Percentiles rank a stretch among this genome's conserved stretches.
phyloP scores from a whole-genome alignment of 1,284 basidiomycete genomes.

The Porogramme epimiltina region DNA sequence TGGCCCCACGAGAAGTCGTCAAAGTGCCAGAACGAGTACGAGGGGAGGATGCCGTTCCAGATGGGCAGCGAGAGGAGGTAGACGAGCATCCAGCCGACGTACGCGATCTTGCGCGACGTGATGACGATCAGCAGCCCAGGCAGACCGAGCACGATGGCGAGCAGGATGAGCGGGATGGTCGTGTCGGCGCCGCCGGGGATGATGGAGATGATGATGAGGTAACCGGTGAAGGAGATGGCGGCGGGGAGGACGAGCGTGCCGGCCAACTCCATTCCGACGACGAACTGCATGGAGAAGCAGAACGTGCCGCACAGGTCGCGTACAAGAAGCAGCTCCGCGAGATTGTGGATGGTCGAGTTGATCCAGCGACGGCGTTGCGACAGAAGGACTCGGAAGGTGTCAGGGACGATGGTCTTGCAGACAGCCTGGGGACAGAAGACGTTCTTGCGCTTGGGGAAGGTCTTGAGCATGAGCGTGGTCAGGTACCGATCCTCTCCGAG shows the following conservation, averaged over 20 bases:
- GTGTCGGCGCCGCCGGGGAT: conserved; percentile 81
- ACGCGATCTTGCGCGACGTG: conserved; percentile 91
- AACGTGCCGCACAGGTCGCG: conserved; percentile 94
- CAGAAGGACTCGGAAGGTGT: conserved; percentile 91
- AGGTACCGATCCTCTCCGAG: conserved; percentile 99
- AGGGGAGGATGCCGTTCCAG: conserved; percentile 95
- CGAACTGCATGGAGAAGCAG: conserved; percentile 98
- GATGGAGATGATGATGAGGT: conserved; percentile 86
- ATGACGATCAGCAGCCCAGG: conserved; percentile 94
- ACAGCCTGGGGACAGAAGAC: conserved; percentile 98
- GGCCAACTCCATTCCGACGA: conserved; percentile 96
- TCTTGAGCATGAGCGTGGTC: conserved; percentile 94
- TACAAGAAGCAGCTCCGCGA: conserved; percentile 92
- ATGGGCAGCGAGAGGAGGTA: conserved; percentile 93
- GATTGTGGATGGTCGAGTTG: conserved; percentile 98
- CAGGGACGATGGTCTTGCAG: conserved; percentile 97
- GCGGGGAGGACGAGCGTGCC: conserved; percentile 97
- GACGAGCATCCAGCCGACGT: conserved; percentile 96
- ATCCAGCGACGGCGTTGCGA: conserved; percentile 99
- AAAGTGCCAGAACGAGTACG: conserved; percentile 98
- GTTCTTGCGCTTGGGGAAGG: conserved; percentile 99
- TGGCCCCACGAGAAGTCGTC: conserved; percentile 99
- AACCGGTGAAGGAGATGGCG: conserved; percentile 94
- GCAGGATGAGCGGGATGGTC: conserved; percentile 92
- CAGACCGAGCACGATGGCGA: conserved; percentile 93